A percentile compares a stretch with the other conserved stretches of the same genome.
Evolutionary conservation across 1,284 basidiomycete genomes (phyloP).

Genomic region (Pterulicium gracile): DNA sequence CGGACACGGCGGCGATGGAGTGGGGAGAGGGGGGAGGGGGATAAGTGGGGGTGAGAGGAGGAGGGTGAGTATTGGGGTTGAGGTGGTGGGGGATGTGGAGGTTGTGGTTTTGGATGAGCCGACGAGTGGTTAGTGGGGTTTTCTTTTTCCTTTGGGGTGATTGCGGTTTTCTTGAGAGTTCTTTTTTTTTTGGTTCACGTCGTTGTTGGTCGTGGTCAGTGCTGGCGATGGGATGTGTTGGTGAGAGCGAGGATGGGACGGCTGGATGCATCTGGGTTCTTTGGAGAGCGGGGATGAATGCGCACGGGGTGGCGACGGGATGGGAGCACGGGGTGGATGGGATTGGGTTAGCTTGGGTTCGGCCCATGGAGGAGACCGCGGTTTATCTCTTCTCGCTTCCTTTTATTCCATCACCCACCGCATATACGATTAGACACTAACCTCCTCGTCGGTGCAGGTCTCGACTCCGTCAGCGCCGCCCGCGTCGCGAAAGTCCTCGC

Average conservation of each 20-base stretch:
- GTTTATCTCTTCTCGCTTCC: too few relatives aligned
- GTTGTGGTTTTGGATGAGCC: constrained; percentile 79
- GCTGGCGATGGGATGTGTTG: too few relatives aligned
- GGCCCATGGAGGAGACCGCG: too few relatives aligned
- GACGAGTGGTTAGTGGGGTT: constrained; percentile 36
- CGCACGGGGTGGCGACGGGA: too few relatives aligned
- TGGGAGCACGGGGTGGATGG: too few relatives aligned
- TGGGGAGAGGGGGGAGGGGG: constrained; percentile 36
- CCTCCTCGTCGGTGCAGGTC: constrained; percentile 24
- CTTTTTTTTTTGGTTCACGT: constrained; percentile 1
- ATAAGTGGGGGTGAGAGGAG: constrained; percentile 85
- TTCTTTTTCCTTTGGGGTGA: background rate
- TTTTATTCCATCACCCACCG: too few relatives aligned
- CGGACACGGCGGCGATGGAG: background rate
- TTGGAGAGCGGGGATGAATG: too few relatives aligned
- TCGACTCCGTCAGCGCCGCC: constrained; percentile 82
- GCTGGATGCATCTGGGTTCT: too few relatives aligned
- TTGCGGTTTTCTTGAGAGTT: too few relatives aligned
- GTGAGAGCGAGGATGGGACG: too few relatives aligned
- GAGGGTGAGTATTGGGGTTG: constrained; percentile 75
- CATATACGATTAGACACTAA: background rate
- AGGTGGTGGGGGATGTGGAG: constrained; percentile 73
- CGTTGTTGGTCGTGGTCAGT: too few relatives aligned
- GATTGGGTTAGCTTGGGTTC: too few relatives aligned
- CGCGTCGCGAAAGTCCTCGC: constrained; percentile 70